Base-by-base conservation (phyloP, 345 rosid genomes). In the Clarkia xantiana region DNA sequence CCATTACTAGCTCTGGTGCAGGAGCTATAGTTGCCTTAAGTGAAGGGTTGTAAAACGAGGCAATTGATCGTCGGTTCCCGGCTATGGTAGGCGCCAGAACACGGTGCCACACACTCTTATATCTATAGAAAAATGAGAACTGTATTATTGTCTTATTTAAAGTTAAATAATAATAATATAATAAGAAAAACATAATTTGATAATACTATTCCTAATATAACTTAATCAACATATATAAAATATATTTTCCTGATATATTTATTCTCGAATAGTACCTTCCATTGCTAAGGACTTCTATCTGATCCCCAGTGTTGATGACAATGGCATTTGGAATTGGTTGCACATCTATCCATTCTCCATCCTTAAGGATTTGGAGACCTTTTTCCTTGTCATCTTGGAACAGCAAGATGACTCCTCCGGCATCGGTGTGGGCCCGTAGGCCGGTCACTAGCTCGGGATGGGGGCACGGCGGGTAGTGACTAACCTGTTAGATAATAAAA, bases 401-500 rank as follows among this genome's bases (percentile, higher is more conserved):
- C 59, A 90, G 66, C 45, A 90, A 54, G 67, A 90, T 80, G n/a
- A 90, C 76, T 0, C 94, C 96, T 2, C 97, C 97, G 0, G 97
- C 97, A 56, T 90, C 96, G 0, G 97, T 90, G 74, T 90, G 95
- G 42, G 94, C 77, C 44, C 97, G 58, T 19, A 90, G 94, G 17
- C 96, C 97, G 19, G 49, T 62, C 23, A 79, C 77, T 0, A 58
- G 75, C 64, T 86, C 81, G 0, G 94, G 94, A 36, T 64, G 72
- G 29, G 96, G 93, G 59, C 96, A 90, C 12, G 97, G 93, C 9
- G 97, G 97, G 61, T 90, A 90, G 67, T 90, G 95, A 62, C 91
- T 78, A 11, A 90, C 94, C 50, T 47, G 14, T 11, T 7, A 47
- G 50, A 20, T 47, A 2, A 4, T 45, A 1, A 0, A 16, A n/a